These are phyloP conservation scores for Fraxinus quadrangulata DNA, from an alignment of 257 asterid species.

Conservation along the genomic window DNA sequence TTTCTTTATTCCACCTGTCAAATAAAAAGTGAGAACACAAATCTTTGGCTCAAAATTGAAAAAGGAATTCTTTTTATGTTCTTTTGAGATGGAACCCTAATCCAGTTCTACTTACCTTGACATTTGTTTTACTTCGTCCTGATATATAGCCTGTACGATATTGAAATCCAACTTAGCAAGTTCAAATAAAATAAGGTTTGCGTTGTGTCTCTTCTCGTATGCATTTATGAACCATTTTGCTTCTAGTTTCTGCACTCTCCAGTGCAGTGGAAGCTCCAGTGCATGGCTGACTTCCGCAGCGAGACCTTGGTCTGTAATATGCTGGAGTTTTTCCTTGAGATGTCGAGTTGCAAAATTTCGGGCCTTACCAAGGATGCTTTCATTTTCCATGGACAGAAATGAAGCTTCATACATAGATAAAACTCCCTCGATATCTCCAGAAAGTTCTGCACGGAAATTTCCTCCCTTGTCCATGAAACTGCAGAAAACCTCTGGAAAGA, in stretches of 20 bases:
- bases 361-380: conserved; percentile 32
- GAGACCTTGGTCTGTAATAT: conserved; percentile 15
- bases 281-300: conserved; percentile 31
- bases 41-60: neutral
- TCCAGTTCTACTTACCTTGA: conserved; percentile 18
- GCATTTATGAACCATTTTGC: conserved; percentile 34
- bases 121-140: conserved; percentile 37
- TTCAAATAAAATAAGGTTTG: conserved; percentile 32
- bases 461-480: conserved; percentile 32
- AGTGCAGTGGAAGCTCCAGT: conserved; percentile 36
- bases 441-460: conserved; percentile 16
- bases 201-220: conserved; percentile 16
- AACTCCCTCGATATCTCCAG: conserved; percentile 28
- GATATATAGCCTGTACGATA: conserved; percentile 31
- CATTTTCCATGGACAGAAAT: conserved; percentile 31
- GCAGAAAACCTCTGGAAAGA: conserved; percentile 32
- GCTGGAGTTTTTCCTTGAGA: conserved; percentile 25
- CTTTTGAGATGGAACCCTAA: neutral
- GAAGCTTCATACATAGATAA: conserved; percentile 42
- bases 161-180: conserved; percentile 45
- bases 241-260: conserved; percentile 36
- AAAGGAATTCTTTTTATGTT: neutral
- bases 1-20: conserved; percentile 31
- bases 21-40: neutral
- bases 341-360: conserved; percentile 13